A percentile compares a stretch with the other conserved stretches of the same genome.
Conservation (phyloP, 2,329 filamentous ascomycete species). For the Pestalotiopsis sp. region DNA sequence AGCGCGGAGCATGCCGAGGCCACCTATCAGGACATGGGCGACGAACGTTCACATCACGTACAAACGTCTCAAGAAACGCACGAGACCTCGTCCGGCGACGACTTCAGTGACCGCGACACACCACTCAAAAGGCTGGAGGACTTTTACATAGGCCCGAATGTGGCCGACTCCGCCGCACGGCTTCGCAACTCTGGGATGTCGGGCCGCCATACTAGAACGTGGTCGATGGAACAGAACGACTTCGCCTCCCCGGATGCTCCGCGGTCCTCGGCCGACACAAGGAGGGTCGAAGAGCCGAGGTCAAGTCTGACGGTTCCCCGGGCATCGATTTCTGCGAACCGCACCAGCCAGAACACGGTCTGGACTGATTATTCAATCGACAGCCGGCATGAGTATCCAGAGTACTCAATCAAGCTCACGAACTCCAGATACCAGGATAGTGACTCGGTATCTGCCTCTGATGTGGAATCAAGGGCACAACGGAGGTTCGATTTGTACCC, state of each 20-base stretch:
- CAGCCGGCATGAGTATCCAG: conserved; percentile 46
- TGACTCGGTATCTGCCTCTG: conserved; percentile 25
- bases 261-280: conserved; percentile 30
- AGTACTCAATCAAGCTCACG: conserved; percentile 27
- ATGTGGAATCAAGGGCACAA: conserved; percentile 29
- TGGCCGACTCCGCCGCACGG: conserved; percentile 24
- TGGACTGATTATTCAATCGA: conserved; percentile 65
- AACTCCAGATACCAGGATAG: conserved; percentile 27
- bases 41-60: not conserved
- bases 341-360: conserved; percentile 57
- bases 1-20: not conserved
- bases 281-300: conserved; percentile 38
- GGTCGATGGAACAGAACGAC: conserved; percentile 21
- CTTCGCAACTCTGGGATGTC: conserved; percentile 19
- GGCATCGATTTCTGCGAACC: conserved; percentile 44
- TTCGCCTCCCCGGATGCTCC: conserved; percentile 21
- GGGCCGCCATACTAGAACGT: conserved; percentile 17
- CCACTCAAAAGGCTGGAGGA: conserved; percentile 32
- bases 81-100: conserved; percentile 19
- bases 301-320: conserved; percentile 51
- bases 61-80: not conserved
- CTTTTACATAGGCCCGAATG: conserved; percentile 31
- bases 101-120: conserved; percentile 24
- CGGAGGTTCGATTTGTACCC: conserved; percentile 29
- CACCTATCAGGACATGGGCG: not conserved